These are phyloP conservation scores for Camellia japonica DNA, from an alignment of 148 eudicot species.

Conservation along the genomic window DNA sequence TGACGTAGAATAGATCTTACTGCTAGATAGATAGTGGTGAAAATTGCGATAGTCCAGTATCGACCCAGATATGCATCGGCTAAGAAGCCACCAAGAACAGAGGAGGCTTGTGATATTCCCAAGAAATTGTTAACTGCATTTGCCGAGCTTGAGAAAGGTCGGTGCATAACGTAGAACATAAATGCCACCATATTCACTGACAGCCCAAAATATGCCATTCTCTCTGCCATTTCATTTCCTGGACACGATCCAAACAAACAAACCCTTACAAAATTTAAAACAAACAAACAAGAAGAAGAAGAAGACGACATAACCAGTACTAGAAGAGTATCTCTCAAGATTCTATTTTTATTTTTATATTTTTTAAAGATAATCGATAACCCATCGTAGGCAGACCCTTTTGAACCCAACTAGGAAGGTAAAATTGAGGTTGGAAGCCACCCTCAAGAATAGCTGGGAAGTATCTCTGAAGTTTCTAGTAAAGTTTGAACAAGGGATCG, in stretches of 20 bases:
- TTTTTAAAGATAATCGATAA: too few relatives aligned
- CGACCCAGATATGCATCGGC: slow-evolving; percentile 96
- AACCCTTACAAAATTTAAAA: too few relatives aligned
- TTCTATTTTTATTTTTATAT: too few relatives aligned
- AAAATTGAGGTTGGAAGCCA: too few relatives aligned
- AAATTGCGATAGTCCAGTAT: slow-evolving; percentile 93
- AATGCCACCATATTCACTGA: slow-evolving; percentile 94
- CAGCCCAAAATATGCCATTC: slow-evolving; percentile 93
- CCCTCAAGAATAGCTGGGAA: too few relatives aligned
- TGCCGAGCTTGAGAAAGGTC: slow-evolving; percentile 83
- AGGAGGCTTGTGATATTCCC: slow-evolving; percentile 90
- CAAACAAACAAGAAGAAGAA: not conserved
- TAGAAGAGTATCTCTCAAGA: too few relatives aligned
- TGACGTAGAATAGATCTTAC: slow-evolving; percentile 32
- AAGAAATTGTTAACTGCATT: slow-evolving; percentile 78
- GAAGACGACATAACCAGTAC: not conserved
- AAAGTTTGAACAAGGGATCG: too few relatives aligned
- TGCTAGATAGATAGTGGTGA: slow-evolving; percentile 77
- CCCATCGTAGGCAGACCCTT: too few relatives aligned
- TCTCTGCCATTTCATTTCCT: slow-evolving; percentile 97
- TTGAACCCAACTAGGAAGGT: too few relatives aligned
- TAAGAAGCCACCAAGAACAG: slow-evolving; percentile 82
- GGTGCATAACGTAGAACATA: slow-evolving; percentile 91
- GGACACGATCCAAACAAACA: not conserved
- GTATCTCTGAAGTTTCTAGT: too few relatives aligned